These are phyloP conservation scores for Leucogyrophana mollusca DNA, from an alignment of 768 basidiomycete species.

Conservation along the genomic window DNA sequence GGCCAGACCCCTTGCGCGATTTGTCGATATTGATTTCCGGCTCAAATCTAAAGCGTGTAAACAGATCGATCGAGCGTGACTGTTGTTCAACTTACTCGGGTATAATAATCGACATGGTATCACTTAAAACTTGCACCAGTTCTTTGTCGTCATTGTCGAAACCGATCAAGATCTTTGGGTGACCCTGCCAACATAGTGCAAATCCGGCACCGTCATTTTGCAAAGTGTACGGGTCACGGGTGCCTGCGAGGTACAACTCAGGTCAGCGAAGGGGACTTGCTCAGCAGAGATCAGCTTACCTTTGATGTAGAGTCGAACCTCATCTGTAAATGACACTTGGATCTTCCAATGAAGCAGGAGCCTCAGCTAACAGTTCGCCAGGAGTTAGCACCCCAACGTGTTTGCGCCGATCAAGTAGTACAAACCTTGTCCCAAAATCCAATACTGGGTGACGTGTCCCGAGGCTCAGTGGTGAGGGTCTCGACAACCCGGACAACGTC, in stretches of 20 bases:
- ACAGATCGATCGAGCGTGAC: no score
- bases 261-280: slow-evolving; percentile 7
- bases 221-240: slow-evolving; percentile 75
- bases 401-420: no score
- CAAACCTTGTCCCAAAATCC: slow-evolving; percentile 95
- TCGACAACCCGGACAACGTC: slow-evolving; percentile 85
- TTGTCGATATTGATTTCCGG: no score
- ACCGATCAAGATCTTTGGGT: slow-evolving; percentile 68
- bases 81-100: slow-evolving; percentile 87
- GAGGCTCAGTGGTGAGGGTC: slow-evolving; percentile 70
- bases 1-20: slow-evolving; percentile 11
- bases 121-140: slow-evolving; percentile 78
- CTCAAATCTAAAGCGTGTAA: no score
- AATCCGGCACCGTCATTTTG: slow-evolving; percentile 80
- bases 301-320: slow-evolving; percentile 84
- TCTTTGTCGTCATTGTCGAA: slow-evolving; percentile 71
- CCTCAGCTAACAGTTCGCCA: slow-evolving; percentile 60
- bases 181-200: slow-evolving; percentile 79
- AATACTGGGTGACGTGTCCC: slow-evolving; percentile 77
- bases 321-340: slow-evolving; percentile 61
- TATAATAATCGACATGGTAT: slow-evolving; percentile 78
- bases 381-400: no score
- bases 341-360: slow-evolving; percentile 84
- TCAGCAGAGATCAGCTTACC: slow-evolving; percentile 40
- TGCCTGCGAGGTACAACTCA: slow-evolving; percentile 48